A percentile compares a stretch with the other conserved stretches of the same genome.
Evolutionary conservation across 2,329 filamentous ascomycete species (phyloP).

Genomic region (Colletotrichum spaethianum): DNA sequence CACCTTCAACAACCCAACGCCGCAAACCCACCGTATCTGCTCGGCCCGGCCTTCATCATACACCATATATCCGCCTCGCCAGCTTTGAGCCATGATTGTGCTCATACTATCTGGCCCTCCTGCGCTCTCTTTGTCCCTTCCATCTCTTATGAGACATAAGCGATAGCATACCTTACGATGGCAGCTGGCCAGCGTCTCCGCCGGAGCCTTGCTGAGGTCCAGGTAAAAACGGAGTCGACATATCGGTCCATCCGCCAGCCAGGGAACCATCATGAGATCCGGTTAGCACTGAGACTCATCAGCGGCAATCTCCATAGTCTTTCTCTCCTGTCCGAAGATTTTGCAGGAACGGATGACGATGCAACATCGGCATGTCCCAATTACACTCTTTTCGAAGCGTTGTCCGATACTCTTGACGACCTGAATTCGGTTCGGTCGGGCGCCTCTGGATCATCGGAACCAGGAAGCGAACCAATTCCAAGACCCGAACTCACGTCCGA

Average conservation of each 20-base stretch:
- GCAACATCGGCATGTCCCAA: background rate
- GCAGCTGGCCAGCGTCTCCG: background rate
- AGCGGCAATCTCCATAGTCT: constrained; percentile 21
- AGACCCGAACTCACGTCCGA: background rate
- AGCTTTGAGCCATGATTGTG: background rate
- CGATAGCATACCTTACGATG: no score
- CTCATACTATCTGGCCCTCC: no score
- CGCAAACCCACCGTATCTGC: background rate
- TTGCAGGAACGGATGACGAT: background rate
- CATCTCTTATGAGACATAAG: background rate
- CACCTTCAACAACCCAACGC: background rate
- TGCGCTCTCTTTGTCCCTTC: no score
- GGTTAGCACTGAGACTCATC: constrained; percentile 7
- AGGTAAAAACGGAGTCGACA: background rate
- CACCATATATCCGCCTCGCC: background rate
- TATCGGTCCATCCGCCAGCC: background rate
- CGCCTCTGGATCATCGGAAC: background rate
- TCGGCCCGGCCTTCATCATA: background rate
- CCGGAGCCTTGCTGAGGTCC: background rate
- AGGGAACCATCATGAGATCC: background rate
- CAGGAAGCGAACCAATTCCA: background rate
- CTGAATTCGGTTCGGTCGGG: background rate
- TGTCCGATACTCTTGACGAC: background rate
- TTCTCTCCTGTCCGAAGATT: constrained; percentile 6
- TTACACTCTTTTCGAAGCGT: background rate